Base-by-base conservation (phyloP, 352 stramenopile genomes). In the Phytopythium vexans region DNA sequence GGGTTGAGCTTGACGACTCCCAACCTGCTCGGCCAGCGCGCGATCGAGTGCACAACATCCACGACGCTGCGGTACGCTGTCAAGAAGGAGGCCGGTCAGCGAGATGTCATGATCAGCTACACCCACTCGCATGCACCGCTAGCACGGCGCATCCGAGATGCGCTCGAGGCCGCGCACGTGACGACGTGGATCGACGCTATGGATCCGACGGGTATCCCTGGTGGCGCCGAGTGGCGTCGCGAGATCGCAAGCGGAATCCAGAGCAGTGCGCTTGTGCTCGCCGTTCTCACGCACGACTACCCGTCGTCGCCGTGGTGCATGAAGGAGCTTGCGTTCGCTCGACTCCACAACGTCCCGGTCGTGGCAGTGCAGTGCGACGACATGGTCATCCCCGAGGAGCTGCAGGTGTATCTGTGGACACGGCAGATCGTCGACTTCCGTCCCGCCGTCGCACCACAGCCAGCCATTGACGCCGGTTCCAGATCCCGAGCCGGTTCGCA, bases 81-180 rank as follows among this genome's bases (percentile, higher is more conserved):
- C 34, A 93, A 94, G 63, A 94, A 94, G 53, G 83, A 88, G 31
- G 83, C 83, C 8, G 83, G 83, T 0, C 79, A 90, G 4, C 79
- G 83, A 31, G 83, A 94, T 48, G 83, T 94, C 6, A 94, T 94
- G 83, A 94, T 94, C 51, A 94, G 83, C 41, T 94, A 94, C 55
- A 88, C 77, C 44, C 83, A 94, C 38, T 83, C 83, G n/a, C 83
- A 94, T 43, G 62, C 74, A 12, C 53, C 64, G 5, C 62, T 94
- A 44, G 83, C 83, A 14, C 68, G 70, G 6, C 86, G 88, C 41
- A 53, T 94, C 15, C 79, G 83, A 36, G 74, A 90, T 35, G 72
- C 75, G 5, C 48, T 94, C 21, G 83, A 94, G 54, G 65, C 66
- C 1, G 75, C 82, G 4, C 77, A 85, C 44, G 70, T 94, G 14